Evolutionary conservation across 2,329 filamentous ascomycete species (phyloP), one percentile per base, ranked within the genome.

Genomic region (Cylindrodendrum hubeiense): DNA sequence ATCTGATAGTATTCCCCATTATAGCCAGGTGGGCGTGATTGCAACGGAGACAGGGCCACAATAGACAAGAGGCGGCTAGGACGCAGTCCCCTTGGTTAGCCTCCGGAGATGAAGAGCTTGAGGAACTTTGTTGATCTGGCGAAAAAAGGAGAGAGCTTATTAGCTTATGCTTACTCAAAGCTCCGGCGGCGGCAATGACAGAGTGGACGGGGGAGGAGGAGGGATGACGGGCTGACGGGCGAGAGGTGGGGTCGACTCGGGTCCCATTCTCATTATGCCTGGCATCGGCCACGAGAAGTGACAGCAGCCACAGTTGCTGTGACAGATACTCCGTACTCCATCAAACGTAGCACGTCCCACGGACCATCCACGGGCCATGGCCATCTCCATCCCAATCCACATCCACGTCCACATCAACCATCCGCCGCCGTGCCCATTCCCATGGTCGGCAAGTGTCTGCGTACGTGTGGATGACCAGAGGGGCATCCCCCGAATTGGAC

Each of bases 141-240:
- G 43, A 73, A 65, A 52, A 58, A 47, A 70, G 55, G 55, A 67
- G 63, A 60, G 50, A 30, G 60, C 66, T 73, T 71, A 71, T 73
- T 72, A 71, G 72, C 70, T 74, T 71, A 73, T 74, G 71, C 69
- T 73, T 74, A 74, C 71, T 71, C 66, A 65, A 69, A 68, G 66
- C 60, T 66, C 67, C 65, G 30, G 67, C 52, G 61, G 70, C 69
- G 68, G 69, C 66, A 71, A 61, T 70, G 54, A 26, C 49, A 63
- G n/a, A 58, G 60, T 63, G 65, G 66, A 61, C 62, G 37, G 63
- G 55, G 33, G 66, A 12, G 37, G 37, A 39, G 15, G 47, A 65
- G 21, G 61, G 49, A 63, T 63, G 54, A 50, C 67, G 56, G 56
- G 66, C 66, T 68, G 67, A 68, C 61, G 70, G 71, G 66, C 59